Base-by-base conservation (phyloP, 2,329 filamentous ascomycete species). In the Xylaria sp. region DNA sequence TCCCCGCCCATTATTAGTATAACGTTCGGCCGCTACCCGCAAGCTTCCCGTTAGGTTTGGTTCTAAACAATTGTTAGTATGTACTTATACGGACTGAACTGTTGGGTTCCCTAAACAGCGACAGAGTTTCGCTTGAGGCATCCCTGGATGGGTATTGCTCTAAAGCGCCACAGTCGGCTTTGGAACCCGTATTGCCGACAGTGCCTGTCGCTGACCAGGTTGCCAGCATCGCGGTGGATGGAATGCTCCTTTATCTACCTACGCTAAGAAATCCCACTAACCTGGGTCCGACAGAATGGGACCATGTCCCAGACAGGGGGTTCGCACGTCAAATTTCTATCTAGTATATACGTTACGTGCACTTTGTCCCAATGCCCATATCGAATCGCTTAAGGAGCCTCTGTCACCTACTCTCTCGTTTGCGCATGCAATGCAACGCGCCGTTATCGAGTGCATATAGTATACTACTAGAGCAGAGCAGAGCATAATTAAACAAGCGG, bases 91-190 rank as follows among this genome's bases (percentile, higher is more conserved):
- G n/a, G 31, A 35, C 21, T 8, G 40, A 19, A n/a, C 10, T 25
- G 9, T 48, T n/a, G 15, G 33, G 11, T 49, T 25, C 51, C 31
- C 33, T 44, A 35, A 55, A 23, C 19, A 43, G 33, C 19, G 41
- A 51, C 21, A 47, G 38, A 8, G 13, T 38, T 58, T 15, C 23
- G 46, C 23, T 25, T 29, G 27, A 51, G 38, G 46, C 27, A 40
- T n/a, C 27, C 54, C 25, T 38, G 11, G 37, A 44, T 35, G 38
- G 27, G 44, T 35, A 11, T 25, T n/a, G 23, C 41, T 37, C 19
- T 6, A 10, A 55, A 55, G 43, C 48, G 58, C 62, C 54, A 59
- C 44, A 49, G 35, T 48, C 62, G 62, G 62, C 62, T 62, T 35
- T 33, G 31, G 37, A 51, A 38, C 38, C 62, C 62, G 62, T 40